phyloP scores from a whole-genome alignment of 2,329 filamentous ascomycete species.

The Fusarium tjaetaba region DNA sequence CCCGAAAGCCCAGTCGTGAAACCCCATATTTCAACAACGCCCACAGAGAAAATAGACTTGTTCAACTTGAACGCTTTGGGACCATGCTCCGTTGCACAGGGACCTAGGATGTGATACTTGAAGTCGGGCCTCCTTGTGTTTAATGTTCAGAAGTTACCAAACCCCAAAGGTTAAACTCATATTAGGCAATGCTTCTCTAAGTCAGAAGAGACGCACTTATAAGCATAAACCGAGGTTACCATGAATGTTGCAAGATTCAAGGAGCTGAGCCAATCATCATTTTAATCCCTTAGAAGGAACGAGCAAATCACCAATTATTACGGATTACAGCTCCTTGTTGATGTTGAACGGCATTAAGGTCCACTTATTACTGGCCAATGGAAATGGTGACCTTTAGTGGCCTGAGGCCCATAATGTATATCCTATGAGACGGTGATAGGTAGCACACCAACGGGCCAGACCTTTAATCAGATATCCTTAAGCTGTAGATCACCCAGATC shows the following conservation, averaged over 20 bases:
- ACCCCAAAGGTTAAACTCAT: background rate
- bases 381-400: rapidly evolving
- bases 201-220: background rate
- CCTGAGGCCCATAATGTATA: background rate
- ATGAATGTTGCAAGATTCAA: too few species aligned
- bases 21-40: slow-evolving; percentile 2
- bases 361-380: background rate
- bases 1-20: slow-evolving; percentile 6
- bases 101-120: background rate
- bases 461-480: background rate
- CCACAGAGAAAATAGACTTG: background rate
- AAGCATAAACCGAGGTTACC: background rate
- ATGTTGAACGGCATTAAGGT: too few species aligned
- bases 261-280: background rate
- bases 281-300: background rate
- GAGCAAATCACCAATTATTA: background rate
- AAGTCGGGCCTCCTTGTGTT: background rate
- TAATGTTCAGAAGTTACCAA: background rate
- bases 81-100: background rate
- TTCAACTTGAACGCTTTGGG: background rate
- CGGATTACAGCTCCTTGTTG: background rate
- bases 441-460: background rate
- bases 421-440: background rate
- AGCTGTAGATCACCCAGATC: background rate
- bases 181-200: background rate